phyloP scores from a whole-genome alignment of 257 asterid species.

The Salvia rosmarinus region DNA sequence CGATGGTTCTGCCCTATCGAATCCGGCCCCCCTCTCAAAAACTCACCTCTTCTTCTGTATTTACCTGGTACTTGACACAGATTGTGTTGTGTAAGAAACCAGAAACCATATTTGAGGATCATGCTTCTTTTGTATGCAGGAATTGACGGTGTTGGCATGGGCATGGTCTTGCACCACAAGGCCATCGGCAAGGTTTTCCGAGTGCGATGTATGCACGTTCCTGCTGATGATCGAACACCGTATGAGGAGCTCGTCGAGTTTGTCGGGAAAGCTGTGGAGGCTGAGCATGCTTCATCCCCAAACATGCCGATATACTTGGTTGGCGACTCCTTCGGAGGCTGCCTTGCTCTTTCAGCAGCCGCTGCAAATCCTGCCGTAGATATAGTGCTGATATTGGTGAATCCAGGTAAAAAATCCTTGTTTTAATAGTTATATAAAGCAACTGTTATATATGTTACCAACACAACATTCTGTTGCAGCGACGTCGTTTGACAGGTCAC shows the following conservation, averaged over 20 bases:
- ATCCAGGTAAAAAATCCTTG: too few relatives aligned
- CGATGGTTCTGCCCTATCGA: slow-evolving; percentile 68
- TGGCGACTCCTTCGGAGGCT: slow-evolving; percentile 64
- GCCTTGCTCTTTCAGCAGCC: slow-evolving; percentile 67
- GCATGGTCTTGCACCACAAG: slow-evolving; percentile 63
- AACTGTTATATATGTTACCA: not conserved
- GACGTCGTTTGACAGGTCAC: slow-evolving; percentile 57
- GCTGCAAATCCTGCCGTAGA: slow-evolving; percentile 56
- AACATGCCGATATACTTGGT: slow-evolving; percentile 58
- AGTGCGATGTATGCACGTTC: slow-evolving; percentile 62
- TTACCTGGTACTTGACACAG: slow-evolving; percentile 52
- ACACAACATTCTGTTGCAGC: slow-evolving; percentile 41
- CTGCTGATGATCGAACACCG: slow-evolving; percentile 53
- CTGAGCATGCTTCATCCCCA: slow-evolving; percentile 42
- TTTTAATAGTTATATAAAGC: too few relatives aligned
- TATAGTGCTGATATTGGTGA: slow-evolving; percentile 51
- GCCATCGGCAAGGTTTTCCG: slow-evolving; percentile 64
- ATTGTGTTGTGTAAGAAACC: not conserved
- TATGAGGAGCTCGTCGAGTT: slow-evolving; percentile 51
- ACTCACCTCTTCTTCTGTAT: slow-evolving; percentile 63
- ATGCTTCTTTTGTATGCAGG: slow-evolving; percentile 40
- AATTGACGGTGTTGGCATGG: slow-evolving; percentile 67
- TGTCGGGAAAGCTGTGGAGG: slow-evolving; percentile 42
- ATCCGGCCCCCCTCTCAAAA: slow-evolving; percentile 48
- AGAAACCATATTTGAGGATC: not conserved